Conservation (phyloP, 306 rosid species). For the Quercus variabilis region DNA sequence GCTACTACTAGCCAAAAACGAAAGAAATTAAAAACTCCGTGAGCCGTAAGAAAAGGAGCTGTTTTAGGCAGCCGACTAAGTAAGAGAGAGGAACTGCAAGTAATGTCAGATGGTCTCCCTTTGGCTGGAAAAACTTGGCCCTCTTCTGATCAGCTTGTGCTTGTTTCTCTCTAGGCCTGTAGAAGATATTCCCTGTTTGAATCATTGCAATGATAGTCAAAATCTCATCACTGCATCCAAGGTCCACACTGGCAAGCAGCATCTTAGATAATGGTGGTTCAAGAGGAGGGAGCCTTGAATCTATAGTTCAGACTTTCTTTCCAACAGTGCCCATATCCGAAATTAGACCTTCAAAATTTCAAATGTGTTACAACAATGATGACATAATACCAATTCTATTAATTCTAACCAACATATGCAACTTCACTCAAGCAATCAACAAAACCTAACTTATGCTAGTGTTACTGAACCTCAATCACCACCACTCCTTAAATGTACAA, state of each 20-base stretch:
- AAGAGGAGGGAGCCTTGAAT: too few species aligned
- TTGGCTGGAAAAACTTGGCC: too few species aligned
- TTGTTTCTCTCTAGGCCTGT: too few species aligned
- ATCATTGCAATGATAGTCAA: too few species aligned
- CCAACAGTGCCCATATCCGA: background rate
- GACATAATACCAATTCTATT: background rate
- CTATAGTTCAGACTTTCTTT: background rate
- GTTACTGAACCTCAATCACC: background rate
- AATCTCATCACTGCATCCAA: too few species aligned
- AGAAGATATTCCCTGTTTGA: too few species aligned
- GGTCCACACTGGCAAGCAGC: too few species aligned
- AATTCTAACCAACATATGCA: background rate
- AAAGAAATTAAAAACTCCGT: conserved; percentile 4
- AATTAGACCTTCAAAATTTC: background rate
- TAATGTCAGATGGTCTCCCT: too few species aligned
- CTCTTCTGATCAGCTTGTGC: too few species aligned
- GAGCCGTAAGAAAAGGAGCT: conserved; percentile 32
- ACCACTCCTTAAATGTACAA: background rate
- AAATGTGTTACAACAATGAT: too few species aligned
- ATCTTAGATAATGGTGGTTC: too few species aligned
- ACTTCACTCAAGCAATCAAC: background rate
- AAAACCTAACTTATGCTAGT: background rate
- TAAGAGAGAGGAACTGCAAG: background rate
- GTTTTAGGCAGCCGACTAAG: conserved; percentile 32
- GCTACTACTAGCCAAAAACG: background rate